A percentile compares a stretch with the other conserved stretches of the same genome.
Evolutionary conservation across 2,329 filamentous ascomycete species (phyloP).

Genomic region (Clonostachys rhizophaga): DNA sequence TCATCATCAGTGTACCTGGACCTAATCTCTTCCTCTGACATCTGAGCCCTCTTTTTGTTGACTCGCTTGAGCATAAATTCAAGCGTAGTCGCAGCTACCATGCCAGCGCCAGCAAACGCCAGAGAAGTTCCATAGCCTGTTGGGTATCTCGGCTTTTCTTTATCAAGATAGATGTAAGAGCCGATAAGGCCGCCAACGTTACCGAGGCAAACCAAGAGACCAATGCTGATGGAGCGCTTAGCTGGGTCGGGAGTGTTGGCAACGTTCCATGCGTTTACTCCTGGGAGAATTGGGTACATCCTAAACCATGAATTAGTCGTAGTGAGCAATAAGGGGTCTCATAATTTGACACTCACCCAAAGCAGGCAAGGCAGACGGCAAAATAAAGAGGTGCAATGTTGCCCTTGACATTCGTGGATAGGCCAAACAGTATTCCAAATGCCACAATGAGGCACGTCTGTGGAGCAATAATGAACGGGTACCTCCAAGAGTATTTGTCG

Average conservation of each 20-base stretch:
- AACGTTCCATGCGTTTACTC: conserved; percentile 32
- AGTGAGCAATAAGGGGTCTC: not conserved
- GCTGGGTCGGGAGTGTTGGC: conserved; percentile 27
- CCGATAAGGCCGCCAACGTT: conserved; percentile 30
- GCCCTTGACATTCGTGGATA: conserved; percentile 24
- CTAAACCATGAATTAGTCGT: conserved; percentile 10
- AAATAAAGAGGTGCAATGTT: conserved; percentile 37
- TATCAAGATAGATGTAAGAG: conserved; percentile 28
- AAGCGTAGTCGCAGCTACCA: conserved; percentile 5
- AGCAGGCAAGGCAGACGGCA: conserved; percentile 32
- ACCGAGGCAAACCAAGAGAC: conserved; percentile 30
- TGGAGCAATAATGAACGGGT: conserved; percentile 28
- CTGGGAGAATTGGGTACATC: conserved; percentile 35
- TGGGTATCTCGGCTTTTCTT: conserved; percentile 24
- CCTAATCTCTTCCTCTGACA: conserved; percentile 15
- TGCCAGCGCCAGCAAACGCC: conserved; percentile 11
- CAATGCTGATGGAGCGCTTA: conserved; percentile 35
- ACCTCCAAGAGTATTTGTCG: conserved; percentile 28
- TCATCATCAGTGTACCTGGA: conserved; percentile 17
- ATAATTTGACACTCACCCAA: conserved; percentile 10
- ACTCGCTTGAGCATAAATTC: conserved; percentile 1
- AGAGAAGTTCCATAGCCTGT: conserved; percentile 28
- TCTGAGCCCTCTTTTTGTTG: conserved; percentile 14
- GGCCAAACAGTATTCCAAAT: conserved; percentile 26
- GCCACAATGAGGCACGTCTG: conserved; percentile 24